A percentile compares a stretch with the other conserved stretches of the same genome.
phyloP scores from a whole-genome alignment of 2,329 filamentous ascomycete species.

The Tolypocladium tropicale region DNA sequence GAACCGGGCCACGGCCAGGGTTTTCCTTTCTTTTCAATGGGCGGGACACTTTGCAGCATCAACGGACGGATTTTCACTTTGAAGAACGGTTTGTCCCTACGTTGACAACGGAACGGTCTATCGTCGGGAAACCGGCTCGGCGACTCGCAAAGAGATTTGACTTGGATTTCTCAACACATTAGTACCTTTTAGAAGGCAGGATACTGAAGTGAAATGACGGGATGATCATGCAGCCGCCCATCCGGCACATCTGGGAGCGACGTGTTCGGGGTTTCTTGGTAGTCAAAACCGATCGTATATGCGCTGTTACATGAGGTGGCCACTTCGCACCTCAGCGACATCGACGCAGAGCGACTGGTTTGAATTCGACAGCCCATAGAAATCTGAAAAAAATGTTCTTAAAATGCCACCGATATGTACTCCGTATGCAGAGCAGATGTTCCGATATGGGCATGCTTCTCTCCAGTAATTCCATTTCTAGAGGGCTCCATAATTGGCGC shows the following conservation, averaged over 20 bases:
- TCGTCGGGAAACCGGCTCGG: neutral
- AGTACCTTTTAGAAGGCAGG: neutral
- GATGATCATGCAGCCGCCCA: neutral
- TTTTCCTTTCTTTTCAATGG: too few species aligned
- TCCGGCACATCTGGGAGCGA: neutral
- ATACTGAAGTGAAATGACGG: neutral
- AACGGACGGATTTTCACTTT: neutral
- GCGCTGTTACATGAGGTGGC: neutral
- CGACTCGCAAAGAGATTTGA: neutral
- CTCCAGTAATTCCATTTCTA: too few species aligned
- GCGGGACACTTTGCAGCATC: neutral
- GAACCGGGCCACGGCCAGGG: neutral
- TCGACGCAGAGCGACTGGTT: neutral
- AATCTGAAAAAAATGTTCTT: too few species aligned
- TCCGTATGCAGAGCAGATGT: too few species aligned
- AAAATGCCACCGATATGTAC: too few species aligned
- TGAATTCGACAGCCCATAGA: too few species aligned
- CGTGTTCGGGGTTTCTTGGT: neutral
- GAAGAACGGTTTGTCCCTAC: too few species aligned
- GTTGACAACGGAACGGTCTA: neutral
- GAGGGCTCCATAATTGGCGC: neutral
- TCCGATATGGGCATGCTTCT: too few species aligned
- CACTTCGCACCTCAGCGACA: neutral
- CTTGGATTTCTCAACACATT: neutral
- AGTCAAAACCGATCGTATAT: neutral